A percentile compares a stretch with the other conserved stretches of the same genome.
Conservation (phyloP, 371 early-diverging fungal genomes). For the Sporodiniella umbellata region DNA sequence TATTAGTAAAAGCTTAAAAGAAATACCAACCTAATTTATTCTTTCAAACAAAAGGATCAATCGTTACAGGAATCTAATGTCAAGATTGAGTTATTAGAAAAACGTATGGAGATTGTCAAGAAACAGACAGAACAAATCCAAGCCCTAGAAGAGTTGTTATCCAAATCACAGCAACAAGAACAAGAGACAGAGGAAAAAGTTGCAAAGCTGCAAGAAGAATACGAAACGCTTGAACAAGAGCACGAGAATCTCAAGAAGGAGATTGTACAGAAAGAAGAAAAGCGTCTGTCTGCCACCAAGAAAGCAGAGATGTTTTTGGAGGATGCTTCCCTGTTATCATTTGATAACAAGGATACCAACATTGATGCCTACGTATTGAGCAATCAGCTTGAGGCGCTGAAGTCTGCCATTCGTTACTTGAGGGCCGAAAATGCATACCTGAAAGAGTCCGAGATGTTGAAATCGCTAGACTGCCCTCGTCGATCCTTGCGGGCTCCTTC, state of each 20-base stretch:
- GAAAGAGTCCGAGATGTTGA: slow-evolving; percentile 55
- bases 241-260: slow-evolving; percentile 57
- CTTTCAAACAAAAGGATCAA: slow-evolving; percentile 53
- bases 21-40: no score
- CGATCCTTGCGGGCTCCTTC: not conserved
- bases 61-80: slow-evolving; percentile 70
- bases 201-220: slow-evolving; percentile 70
- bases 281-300: slow-evolving; percentile 30
- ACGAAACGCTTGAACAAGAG: slow-evolving; percentile 67
- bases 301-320: slow-evolving; percentile 21
- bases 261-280: slow-evolving; percentile 38
- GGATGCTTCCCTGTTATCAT: slow-evolving; percentile 1
- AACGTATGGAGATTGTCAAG: slow-evolving; percentile 65
- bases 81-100: slow-evolving; percentile 77
- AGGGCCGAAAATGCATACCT: slow-evolving; percentile 81
- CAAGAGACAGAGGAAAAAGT: slow-evolving; percentile 70
- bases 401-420: slow-evolving; percentile 70
- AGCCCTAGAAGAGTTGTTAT: slow-evolving; percentile 58
- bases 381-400: slow-evolving; percentile 60
- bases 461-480: slow-evolving; percentile 25
- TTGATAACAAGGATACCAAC: slow-evolving; percentile 6
- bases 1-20: no score
- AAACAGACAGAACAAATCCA: slow-evolving; percentile 68
- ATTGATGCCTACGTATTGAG: slow-evolving; percentile 11
- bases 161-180: slow-evolving; percentile 59